Evolutionary conservation across 2,329 filamentous ascomycete genomes (phyloP).

Genomic region (Alternaria arbusti): DNA sequence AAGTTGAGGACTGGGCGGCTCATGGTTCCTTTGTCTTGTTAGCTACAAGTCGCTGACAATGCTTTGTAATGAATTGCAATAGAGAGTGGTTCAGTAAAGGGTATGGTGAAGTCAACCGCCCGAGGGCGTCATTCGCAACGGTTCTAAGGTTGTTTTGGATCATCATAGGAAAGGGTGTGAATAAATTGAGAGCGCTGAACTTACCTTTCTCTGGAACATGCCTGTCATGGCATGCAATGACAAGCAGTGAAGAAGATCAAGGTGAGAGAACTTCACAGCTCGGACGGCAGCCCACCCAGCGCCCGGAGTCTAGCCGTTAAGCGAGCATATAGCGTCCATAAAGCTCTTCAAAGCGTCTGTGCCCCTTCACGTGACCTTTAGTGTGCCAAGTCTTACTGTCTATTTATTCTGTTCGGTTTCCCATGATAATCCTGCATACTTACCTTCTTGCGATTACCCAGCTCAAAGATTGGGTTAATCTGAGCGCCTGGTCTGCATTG

Average conservation of each 20-base stretch:
- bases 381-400: background rate
- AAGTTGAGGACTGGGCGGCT: slow-evolving; percentile 57
- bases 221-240: slow-evolving; percentile 2
- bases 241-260: background rate
- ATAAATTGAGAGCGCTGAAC: background rate
- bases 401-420: background rate
- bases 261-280: slow-evolving; percentile 6
- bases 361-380: background rate
- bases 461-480: slow-evolving; percentile 41
- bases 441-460: slow-evolving; percentile 43
- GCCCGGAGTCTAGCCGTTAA: background rate
- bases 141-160: slow-evolving; percentile 59
- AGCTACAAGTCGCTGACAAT: slow-evolving; percentile 34
- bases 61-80: background rate
- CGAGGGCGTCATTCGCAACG: slow-evolving; percentile 70
- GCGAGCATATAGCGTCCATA: background rate
- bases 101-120: slow-evolving; percentile 58
- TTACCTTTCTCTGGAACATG: slow-evolving; percentile 8
- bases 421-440: slow-evolving; percentile 13
- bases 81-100: slow-evolving; percentile 43
- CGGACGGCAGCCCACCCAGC: background rate
- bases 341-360: background rate
- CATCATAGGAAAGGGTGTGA: slow-evolving; percentile 32
- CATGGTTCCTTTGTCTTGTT: slow-evolving; percentile 52
- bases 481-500: slow-evolving; percentile 44